These are phyloP conservation scores for Chrysosporium keratinophilum DNA, from an alignment of 2,329 filamentous ascomycete genomes.

Conservation along the genomic window DNA sequence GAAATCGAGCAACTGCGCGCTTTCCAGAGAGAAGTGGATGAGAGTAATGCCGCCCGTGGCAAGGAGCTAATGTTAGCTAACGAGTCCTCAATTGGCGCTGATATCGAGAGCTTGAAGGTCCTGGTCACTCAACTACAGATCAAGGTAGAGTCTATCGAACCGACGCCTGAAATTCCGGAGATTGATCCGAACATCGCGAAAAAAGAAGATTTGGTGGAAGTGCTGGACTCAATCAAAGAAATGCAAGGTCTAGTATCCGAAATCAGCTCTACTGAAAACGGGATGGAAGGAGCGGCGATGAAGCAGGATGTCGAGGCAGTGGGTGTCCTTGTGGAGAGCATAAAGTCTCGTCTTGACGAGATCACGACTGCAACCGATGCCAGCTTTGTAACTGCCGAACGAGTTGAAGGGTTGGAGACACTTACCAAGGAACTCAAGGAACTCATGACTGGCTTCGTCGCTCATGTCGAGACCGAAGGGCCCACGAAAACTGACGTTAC, in stretches of 20 bases:
- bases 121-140: conserved; percentile 71
- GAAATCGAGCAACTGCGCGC: conserved; percentile 74
- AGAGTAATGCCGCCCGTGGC: conserved; percentile 42
- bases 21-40: conserved; percentile 36
- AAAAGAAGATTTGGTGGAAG: conserved; percentile 39
- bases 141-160: conserved; percentile 71
- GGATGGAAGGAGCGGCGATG: conserved; percentile 45
- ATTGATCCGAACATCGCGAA: conserved; percentile 35
- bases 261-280: conserved; percentile 30
- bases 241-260: conserved; percentile 52
- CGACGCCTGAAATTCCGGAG: conserved; percentile 39
- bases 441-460: conserved; percentile 54
- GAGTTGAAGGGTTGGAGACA: conserved; percentile 53
- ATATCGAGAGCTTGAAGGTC: conserved; percentile 76
- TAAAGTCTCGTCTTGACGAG: conserved; percentile 78
- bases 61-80: conserved; percentile 50
- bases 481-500: conserved; percentile 70
- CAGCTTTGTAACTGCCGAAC: conserved; percentile 53
- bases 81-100: conserved; percentile 48
- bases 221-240: conserved; percentile 37
- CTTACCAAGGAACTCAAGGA: conserved; percentile 68
- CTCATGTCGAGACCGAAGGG: conserved; percentile 55
- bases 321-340: conserved; percentile 79
- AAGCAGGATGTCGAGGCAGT: conserved; percentile 85
- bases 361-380: conserved; percentile 57